Base-by-base conservation (phyloP, 1,139 yeast genomes). In the Hansenula sp. region DNA sequence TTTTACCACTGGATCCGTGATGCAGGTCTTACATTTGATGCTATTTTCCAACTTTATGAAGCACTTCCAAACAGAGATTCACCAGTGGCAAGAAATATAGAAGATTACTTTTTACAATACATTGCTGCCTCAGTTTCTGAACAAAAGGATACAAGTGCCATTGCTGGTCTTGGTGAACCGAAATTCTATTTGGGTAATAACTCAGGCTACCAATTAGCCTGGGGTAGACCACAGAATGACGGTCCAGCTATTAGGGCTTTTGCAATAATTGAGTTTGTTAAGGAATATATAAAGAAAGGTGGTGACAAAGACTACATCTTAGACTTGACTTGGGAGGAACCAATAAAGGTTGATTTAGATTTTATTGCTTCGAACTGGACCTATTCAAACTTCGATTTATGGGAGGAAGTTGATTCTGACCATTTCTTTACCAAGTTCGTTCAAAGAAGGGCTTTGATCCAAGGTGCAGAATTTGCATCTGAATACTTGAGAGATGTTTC, bases 211-310 rank as follows among this genome's bases (percentile, higher is more conserved):
- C 62, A 66, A 24, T 79, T 69, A 4, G 59, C 68, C 33, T 90
- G 96, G 97, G 96, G 96, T 2, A 71, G 97, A 52, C 97, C 97
- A 1, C 97, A 90, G 63, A 73, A 87, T 47, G 97, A 90, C 61
- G 96, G 96, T 0, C 96, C 96, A 0, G 93, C 93, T 0, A 70
- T 90, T 45, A 72, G 96, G 51, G 74, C 81, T 4, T 71, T 81
- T 41, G 74, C 95, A 1, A 72, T 83, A 16, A 59, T 77, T 37
- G 74, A 76, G 48, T 87, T 79, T 60, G 58, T 86, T 47, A 61
- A 65, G 17, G 51, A 72, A 52, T 66, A 8, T 60, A 63, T 48
- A 60, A 65, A 33, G 49, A 29, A 38, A 52, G 35, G 33, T 38
- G 11, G 33, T 36, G n/a, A 41, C 37, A 36, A 53, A 48, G 36